Base-by-base conservation (phyloP, 805 yeast species). In the Isabelozyma heimii region DNA sequence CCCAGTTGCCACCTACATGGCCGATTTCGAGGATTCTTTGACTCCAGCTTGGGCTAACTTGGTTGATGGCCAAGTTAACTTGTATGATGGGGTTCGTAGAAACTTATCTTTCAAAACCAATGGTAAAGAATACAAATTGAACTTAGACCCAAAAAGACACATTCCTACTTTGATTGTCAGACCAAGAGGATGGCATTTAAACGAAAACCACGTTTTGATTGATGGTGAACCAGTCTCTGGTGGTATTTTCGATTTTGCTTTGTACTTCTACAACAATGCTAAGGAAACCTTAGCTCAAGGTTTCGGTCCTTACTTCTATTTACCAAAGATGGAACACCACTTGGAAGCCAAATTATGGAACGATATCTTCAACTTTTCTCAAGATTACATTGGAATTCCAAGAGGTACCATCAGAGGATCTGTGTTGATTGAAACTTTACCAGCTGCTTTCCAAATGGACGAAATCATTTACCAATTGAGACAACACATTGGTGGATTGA, bases 161-260 rank as follows among this genome's bases (percentile, higher is more conserved):
- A 75, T 85, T 46, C 92, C 92, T 52, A 87, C 91, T 41, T 71
- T 87, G 65, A 85, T 87, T 65, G 91, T 87, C 48, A 81, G 95
- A 74, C 95, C 95, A 62, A 80, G 95, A 74, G 94, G 95, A 45
- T 87, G 92, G 91, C 95, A 87, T 66, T 77, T 87, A 80, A 83
- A 75, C 35, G 95, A 87, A 64, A 77, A 79, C 65, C 95, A 87
- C 62, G 74, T 87, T 43, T 60, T 76, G 45, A 81, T 87, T 50
- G 91, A 85, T 62, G 87, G 84, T 50, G 89, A 84, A 67, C 90
- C 91, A 45, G 82, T 87, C 43, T 76, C 85, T 50, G 94, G 89
- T 27, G 88, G 91, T 35, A 76, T 87, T 51, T 78, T 87, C 65
- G 95, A 87, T 72, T 87, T 87, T 63, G 92, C 90, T 51, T 69